phyloP scores from a whole-genome alignment of 176 grass and related monocot genomes.

The Eragrostis nindensis region DNA sequence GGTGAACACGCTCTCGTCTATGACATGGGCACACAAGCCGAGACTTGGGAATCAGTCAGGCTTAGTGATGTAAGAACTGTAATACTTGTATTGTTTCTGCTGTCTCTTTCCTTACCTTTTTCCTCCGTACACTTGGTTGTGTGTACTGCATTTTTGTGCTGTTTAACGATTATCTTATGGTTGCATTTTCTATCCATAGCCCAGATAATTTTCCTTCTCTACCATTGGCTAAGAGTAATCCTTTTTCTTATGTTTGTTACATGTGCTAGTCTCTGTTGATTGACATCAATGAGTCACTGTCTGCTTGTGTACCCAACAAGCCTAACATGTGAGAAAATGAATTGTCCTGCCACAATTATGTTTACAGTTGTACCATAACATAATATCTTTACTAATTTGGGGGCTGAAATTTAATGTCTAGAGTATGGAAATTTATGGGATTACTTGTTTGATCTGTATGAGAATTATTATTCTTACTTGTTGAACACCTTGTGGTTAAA shows the following conservation, averaged over 20 bases:
- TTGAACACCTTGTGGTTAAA: constrained; percentile 28
- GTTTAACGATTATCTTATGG: neutral
- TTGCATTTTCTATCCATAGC: neutral
- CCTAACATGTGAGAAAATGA: constrained; percentile 8
- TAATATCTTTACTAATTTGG: neutral
- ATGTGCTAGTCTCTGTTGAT: constrained; percentile 3
- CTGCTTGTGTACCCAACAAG: constrained; percentile 17
- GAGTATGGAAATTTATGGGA: constrained; percentile 24
- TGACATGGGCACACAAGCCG: constrained; percentile 63
- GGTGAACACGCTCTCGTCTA: constrained; percentile 85
- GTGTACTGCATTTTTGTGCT: neutral
- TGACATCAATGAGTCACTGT: neutral
- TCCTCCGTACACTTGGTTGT: constrained; percentile 6
- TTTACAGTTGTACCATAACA: neutral
- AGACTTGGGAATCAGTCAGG: constrained; percentile 82
- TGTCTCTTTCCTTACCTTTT: constrained; percentile 2
- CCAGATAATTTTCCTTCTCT: neutral
- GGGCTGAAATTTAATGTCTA: constrained; percentile 16
- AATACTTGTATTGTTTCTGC: constrained; percentile 31
- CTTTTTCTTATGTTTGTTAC: neutral
- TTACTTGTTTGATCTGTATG: neutral
- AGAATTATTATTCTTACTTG: too few relatives aligned
- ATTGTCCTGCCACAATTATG: neutral
- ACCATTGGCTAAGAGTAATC: constrained; percentile 12
- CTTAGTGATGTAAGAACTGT: constrained; percentile 71